Evolutionary conservation across 1,139 yeast genomes (phyloP), one percentile per base, ranked within the genome.

Genomic region (Sugiyamaella novakii): DNA sequence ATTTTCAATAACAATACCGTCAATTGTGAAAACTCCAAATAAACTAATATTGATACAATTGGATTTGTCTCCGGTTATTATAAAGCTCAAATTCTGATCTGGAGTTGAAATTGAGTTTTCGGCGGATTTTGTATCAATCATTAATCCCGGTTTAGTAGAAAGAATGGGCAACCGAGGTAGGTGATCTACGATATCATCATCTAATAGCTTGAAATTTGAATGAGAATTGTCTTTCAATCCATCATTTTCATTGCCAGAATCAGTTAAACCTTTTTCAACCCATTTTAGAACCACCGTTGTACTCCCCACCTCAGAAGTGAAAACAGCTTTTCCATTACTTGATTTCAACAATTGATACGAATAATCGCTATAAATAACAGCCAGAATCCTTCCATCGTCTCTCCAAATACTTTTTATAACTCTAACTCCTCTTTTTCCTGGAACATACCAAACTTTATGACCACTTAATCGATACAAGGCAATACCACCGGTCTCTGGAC

Each of bases 401-500:
- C 62, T 56, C 74, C 75, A 71, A 2, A 56, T 49, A 28, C 28
- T 15, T 8, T 8, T 18, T 11, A 31, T 18, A 21, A 36, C 36
- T 25, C 39, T 50, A 15, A 36, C 51, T 11, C 34, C 31, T 22
- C 49, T 54, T 22, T 56, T 50, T 25, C 47, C 49, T n/a, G 50
- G 75, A 41, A 75, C 67, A 33, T 77, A 70, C 71, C 80, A 80
- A 4, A 80, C 79, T 44, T 79, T 61, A 53, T 78, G 80, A 0
- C 84, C 85, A 53, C 77, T 78, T 42, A 76, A 65, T 39, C 86
- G 68, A 53, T 75, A 78, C 12, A 80, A 76, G 74, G 78, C 63
- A 1, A 79, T 73, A 50, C 69, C 74, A 42, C 69, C 72, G 44
- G 75, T 73, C 17, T 54, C 54, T 10, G 65, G 58, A 70, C 78